Base-by-base conservation (phyloP, 2,329 filamentous ascomycete genomes). In the Fusarium nelsonii region DNA sequence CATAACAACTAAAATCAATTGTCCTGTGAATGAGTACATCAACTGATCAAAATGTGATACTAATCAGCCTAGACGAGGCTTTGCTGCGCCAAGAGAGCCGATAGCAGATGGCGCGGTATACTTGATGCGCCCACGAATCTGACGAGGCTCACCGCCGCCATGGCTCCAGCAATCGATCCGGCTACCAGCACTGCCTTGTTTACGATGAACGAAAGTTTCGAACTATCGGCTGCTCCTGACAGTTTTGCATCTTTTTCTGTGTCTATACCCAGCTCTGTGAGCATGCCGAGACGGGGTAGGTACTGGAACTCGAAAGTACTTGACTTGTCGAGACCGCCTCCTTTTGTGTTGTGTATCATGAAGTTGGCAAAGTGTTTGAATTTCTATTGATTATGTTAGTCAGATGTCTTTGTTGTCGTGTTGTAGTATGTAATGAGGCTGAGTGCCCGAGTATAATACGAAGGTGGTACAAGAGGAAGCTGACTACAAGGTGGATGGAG, bases 291-390 rank as follows among this genome's bases (percentile, higher is more conserved):
- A 28, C 76, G 75, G 0, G 91, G 90, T 11, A 91, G 81, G 73
- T 91, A 91, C 74, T 93, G 91, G 78, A 94, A 91, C 20, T 90
- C 87, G 73, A 93, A 94, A 10, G 80, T 82, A 2, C 86, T 87
- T 72, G 89, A 84, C 46, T 85, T 81, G 1, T 90, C 88, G 9
- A 94, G 81, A 0, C 89, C 91, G 57, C 83, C 87, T 55, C 76
- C 63, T 58, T 87, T 86, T 58, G 90, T 83, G n/a, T 90, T 85
- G 16, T 91, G 84, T 4, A 91, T 76, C 18, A 83, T 80, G 76
- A 87, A 91, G 66, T 76, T 66, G n/a, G 70, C 70, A 40, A 74
- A 62, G 23, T 58, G 57, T 53, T 70, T 74, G 60, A 78, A 74
- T 45, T 58, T 72, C 75, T 76, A 58, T 65, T 57, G 15, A 40